Base-by-base conservation (phyloP, 2,329 filamentous ascomycete species). In the Orbilia blumenaviensis region DNA sequence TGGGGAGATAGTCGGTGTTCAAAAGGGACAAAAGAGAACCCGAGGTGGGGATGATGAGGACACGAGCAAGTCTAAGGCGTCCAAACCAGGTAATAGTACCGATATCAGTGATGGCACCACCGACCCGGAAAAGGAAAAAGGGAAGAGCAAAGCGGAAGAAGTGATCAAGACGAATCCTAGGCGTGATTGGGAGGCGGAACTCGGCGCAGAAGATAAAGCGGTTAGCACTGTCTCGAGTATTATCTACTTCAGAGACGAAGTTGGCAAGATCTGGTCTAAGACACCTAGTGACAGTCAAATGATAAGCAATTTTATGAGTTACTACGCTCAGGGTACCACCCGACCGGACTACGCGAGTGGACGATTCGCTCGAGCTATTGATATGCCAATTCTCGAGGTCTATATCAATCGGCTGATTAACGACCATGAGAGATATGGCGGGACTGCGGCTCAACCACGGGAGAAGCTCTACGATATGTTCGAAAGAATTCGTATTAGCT, bases 261-360 rank as follows among this genome's bases (percentile, higher is more conserved):
- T 27, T 61, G 56, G 56, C 6, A 46, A 61, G 4, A 23, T 46
- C 3, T 61, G 36, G 36, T 21, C 56, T 32, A 44, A 46, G 38
- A 46, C 6, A 1, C 14, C 56, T 16, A 32, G 36, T 5, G 56
- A 44, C 18, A 25, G 34, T n/a, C 34, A 44, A 34, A 61, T 32
- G 12, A 8, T 61, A 5, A 61, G 36, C 1, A 61, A 29, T 25
- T 61, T 61, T 16, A 61, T 61, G 56, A 10, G 21, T 32, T 61
- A 44, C n/a, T 61, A 61, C 46, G 36, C 27, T n/a, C 44, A 23
- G 9, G 56, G 36, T 2, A 61, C 56, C n/a, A 61, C 56, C 10
- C 18, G 56, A 29, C 56, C 56, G 6, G 56, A 61, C 23, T 61
- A 61, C 12, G 36, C 27, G 10, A 61, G 21, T 1, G 36, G 36